Evolutionary conservation across 176 grass and related monocot genomes (phyloP), one percentile per base, ranked within the genome.

Genomic region (Saccharum officinarum): DNA sequence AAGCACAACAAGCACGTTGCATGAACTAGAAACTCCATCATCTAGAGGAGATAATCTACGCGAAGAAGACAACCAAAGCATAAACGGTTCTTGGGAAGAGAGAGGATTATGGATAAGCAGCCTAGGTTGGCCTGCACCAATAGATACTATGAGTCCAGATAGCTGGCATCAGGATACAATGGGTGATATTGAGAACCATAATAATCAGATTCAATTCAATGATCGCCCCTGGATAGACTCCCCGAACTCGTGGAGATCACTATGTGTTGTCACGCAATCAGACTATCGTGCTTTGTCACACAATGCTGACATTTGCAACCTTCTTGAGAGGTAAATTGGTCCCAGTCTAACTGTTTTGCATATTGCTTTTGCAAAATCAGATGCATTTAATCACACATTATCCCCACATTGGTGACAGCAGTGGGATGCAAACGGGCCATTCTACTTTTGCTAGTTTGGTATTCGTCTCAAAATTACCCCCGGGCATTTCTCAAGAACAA

Each of bases 301-400:
- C 62, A 98, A 96, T 86, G 64, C 86, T 57, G 97, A 98, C 17
- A 96, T 98, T 54, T 91, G 87, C 80, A 89, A 91, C 64, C 97
- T 98, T 87, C 87, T 95, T 7, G 93, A 94, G 60, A 95, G 97
- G 97, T 98, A 86, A 82, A 55, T 67, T 46, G 6, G 12, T 64
- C 62, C 14, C 15, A 72, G 3, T 49, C 15, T 67, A 76, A 69
- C 22, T 62, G 22, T 69, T 87, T 87, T 75, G 23, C 55, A 55
- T 15, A 69, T 80, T 75, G 12, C 37, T 62, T 63, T 50, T 79
- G 60, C n/a, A 69, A 69, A 91, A 54, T 73, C 33, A 70, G 23
- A 80, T 75, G 44, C 75, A 86, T 39, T 74, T 64, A 17, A 49
- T 45, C 18, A 78, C 39, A 38, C 7, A 78, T 79, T 31, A 79